Evolutionary conservation across 2,329 filamentous ascomycete genomes (phyloP), one percentile per base, ranked within the genome.

Genomic region (Fusarium miscanthi): DNA sequence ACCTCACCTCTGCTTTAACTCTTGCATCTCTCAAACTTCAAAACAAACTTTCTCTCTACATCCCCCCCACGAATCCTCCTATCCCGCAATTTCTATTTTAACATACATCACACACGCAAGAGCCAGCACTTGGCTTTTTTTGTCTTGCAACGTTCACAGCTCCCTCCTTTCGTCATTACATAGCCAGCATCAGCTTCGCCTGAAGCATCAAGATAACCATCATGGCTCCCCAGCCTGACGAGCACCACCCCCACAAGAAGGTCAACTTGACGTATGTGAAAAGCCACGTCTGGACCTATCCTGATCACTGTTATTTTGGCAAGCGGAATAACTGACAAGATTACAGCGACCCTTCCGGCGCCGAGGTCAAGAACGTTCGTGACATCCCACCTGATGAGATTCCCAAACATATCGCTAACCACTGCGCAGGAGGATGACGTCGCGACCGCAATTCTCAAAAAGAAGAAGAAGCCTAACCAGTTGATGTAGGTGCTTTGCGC

Each of bases 381-480:
- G 75, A 59, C 71, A 74, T 73, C 73, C 74, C 46, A 72, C 54
- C 59, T 35, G 40, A 35, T 40, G 60, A 42, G 49, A 53, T 57
- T 57, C 62, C 60, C 61, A 65, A 41, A 74, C 66, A 76, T 69
- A 75, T 54, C 77, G 78, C 81, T 83, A 77, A 86, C 80, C 66
- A 51, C 67, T 37, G 48, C 73, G 66, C 79, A 97, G 91, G 91
- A 94, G 79, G 93, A 98, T 83, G 96, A 97, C 81, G 94, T 92
- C 71, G 91, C 96, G 59, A 99, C 96, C 49, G 96, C 96, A 77
- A 99, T 99, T 79, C 90, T 99, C 80, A 98, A 98, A 88, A 98
- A 98, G 90, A 99, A 99, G 93, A 99, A 99, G 95, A 99, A 99
- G 94, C 95, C 95, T 79, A 99, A 99, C 86, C 97, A 95, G 81